Percentiles rank a stretch among this genome's conserved stretches.
phyloP scores from a whole-genome alignment of 1,284 basidiomycete species.

The Apiotrichum gracile region DNA sequence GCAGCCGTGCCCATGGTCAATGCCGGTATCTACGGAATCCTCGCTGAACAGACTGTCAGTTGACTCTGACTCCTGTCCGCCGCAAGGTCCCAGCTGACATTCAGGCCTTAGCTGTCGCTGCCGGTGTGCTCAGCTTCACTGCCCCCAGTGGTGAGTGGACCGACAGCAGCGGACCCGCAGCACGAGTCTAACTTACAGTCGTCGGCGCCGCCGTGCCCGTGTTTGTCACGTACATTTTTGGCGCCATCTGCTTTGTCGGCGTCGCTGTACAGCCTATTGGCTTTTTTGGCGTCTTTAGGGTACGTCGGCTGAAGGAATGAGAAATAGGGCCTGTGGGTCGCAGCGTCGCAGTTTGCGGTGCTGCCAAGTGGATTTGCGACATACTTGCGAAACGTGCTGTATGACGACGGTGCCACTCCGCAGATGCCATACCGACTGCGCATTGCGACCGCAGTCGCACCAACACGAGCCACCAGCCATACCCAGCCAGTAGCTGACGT shows the following conservation, averaged over 20 bases:
- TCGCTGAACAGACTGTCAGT: constrained; percentile 64
- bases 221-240: constrained; percentile 68
- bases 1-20: constrained; percentile 75
- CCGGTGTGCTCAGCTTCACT: constrained; percentile 68
- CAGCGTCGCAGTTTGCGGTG: too few species aligned
- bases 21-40: constrained; percentile 73
- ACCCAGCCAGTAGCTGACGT: neutral
- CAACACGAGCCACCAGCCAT: neutral
- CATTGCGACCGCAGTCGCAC: neutral
- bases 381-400: too few species aligned
- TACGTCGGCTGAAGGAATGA: constrained; percentile 40
- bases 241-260: constrained; percentile 64
- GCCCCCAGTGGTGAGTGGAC: constrained; percentile 54
- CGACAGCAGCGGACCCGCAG: neutral
- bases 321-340: too few species aligned
- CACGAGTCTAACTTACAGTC: constrained; percentile 52
- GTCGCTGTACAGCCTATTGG: constrained; percentile 70
- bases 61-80: too few species aligned
- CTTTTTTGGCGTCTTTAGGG: constrained; percentile 71
- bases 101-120: constrained; percentile 57
- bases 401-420: too few species aligned
- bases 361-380: too few species aligned
- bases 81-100: too few species aligned
- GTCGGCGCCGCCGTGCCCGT: constrained; percentile 74
- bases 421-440: too few species aligned